These are phyloP conservation scores for Osmanthus fragrans DNA, from an alignment of 257 asterid genomes.

Conservation along the genomic window DNA sequence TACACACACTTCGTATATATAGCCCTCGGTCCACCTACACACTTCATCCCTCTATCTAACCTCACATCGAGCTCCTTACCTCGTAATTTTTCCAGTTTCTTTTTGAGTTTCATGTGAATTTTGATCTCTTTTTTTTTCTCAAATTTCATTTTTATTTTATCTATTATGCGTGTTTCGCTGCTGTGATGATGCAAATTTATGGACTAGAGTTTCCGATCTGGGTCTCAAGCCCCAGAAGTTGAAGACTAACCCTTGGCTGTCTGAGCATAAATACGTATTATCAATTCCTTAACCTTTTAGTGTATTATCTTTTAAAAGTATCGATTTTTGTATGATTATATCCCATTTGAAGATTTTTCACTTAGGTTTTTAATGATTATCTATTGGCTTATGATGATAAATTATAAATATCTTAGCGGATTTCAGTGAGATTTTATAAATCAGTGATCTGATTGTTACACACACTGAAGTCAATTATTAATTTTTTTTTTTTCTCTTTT, in stretches of 20 bases:
- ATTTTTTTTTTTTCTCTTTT: background rate
- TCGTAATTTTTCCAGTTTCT: background rate
- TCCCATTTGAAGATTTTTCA: background rate
- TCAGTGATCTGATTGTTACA: background rate
- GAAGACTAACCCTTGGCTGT: constrained; percentile 81
- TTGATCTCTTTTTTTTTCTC: background rate
- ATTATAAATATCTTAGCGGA: background rate
- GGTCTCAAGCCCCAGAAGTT: constrained; percentile 22
- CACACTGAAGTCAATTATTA: background rate
- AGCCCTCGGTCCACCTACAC: background rate
- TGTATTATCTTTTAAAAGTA: too few species aligned
- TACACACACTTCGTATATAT: background rate
- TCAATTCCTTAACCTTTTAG: background rate
- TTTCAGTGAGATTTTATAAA: background rate
- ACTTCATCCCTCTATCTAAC: background rate
- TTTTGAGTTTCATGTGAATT: background rate
- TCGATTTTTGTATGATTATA: background rate
- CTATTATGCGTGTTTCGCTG: constrained; percentile 21
- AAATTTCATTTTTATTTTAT: background rate
- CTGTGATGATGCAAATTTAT: constrained; percentile 51
- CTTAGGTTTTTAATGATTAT: background rate
- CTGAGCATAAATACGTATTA: constrained; percentile 50
- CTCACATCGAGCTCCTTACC: background rate
- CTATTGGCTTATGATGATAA: background rate
- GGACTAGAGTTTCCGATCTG: constrained; percentile 77